Evolutionary conservation across 176 grass and related monocot genomes (phyloP).

Genomic region (Rhipidocladum racemiflorum): DNA sequence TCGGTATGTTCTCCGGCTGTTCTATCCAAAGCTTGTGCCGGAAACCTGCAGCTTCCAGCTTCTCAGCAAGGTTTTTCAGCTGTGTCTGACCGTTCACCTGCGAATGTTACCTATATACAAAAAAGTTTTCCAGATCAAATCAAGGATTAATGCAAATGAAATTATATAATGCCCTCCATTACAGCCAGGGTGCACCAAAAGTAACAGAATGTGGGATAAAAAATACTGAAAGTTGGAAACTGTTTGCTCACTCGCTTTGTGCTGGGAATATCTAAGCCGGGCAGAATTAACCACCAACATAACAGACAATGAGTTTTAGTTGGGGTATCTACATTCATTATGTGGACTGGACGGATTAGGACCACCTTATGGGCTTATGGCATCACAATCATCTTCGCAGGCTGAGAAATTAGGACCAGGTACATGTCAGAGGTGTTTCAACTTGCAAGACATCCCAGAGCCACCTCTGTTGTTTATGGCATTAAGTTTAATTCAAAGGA

Average conservation of each 20-base stretch:
- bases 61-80: slow-evolving; percentile 70
- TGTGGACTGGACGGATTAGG: background rate
- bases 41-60: slow-evolving; percentile 54
- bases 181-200: background rate
- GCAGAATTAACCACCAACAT: background rate
- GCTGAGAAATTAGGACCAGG: background rate
- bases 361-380: background rate
- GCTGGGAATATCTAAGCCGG: background rate
- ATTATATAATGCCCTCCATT: background rate
- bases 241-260: background rate
- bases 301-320: background rate
- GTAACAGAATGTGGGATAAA: background rate
- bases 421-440: background rate
- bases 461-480: background rate
- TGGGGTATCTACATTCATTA: background rate
- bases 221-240: background rate
- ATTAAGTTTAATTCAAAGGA: background rate
- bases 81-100: slow-evolving; percentile 90
- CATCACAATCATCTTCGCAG: background rate
- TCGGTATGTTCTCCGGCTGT: slow-evolving; percentile 78
- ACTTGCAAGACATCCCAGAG: background rate
- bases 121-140: background rate
- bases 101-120: slow-evolving; percentile 64
- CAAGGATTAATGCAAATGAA: background rate
- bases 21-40: slow-evolving; percentile 82